Percentiles rank a stretch among this genome's conserved stretches.
These are phyloP conservation scores for Suillus spraguei DNA, from an alignment of 768 basidiomycete species.

Conservation along the genomic window DNA sequence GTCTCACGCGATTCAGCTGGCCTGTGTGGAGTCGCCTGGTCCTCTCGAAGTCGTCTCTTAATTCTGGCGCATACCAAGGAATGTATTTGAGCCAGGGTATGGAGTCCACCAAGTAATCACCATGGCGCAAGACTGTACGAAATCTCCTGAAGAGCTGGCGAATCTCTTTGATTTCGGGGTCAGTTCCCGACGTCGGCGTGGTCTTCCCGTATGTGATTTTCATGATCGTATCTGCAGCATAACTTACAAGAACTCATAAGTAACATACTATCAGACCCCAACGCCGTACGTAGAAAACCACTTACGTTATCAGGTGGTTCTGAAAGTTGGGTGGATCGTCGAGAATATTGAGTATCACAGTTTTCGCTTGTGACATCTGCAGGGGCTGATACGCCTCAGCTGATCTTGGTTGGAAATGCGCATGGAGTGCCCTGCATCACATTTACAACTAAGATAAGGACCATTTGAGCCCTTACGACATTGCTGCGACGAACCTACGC, in stretches of 20 bases:
- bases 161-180: neutral
- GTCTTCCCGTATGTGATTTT: neutral
- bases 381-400: neutral
- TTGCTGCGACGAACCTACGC: neutral
- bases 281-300: neutral
- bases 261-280: neutral
- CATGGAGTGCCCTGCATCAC: neutral
- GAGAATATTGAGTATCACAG: neutral
- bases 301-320: neutral
- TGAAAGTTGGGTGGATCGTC: neutral
- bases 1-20: neutral
- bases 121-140: neutral
- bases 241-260: neutral
- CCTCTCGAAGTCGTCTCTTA: neutral
- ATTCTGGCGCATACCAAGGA: neutral
- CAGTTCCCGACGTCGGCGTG: neutral
- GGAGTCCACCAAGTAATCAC: neutral
- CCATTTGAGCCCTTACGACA: neutral
- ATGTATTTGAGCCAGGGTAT: neutral
- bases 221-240: neutral
- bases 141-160: neutral
- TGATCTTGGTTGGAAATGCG: neutral
- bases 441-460: neutral
- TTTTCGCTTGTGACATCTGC: conserved; percentile 10
- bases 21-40: neutral